A percentile compares a stretch with the other conserved stretches of the same genome.
Evolutionary conservation across 2,329 filamentous ascomycete species (phyloP).

Genomic region (Microcera coccophila): DNA sequence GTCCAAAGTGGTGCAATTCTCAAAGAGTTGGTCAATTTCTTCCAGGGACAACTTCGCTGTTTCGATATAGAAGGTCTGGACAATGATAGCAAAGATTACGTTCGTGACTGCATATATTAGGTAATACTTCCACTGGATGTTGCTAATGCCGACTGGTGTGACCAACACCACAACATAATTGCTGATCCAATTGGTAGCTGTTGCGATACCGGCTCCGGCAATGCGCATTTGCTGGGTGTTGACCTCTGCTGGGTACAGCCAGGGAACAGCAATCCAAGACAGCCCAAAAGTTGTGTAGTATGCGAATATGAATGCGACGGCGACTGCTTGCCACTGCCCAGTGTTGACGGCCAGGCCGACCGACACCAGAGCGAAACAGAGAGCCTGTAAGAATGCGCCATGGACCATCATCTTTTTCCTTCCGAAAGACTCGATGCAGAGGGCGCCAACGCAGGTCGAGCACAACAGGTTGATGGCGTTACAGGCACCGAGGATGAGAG

Average conservation of each 20-base stretch:
- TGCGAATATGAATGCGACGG: slow-evolving; percentile 15
- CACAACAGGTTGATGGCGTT: slow-evolving; percentile 5
- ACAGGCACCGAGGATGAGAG: slow-evolving; percentile 8
- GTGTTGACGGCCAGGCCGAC: slow-evolving; percentile 1
- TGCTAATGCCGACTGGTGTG: background rate
- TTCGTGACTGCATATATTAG: background rate
- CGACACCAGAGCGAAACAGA: background rate
- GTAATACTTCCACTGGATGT: background rate
- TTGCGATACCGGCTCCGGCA: slow-evolving; percentile 19
- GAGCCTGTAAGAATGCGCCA: background rate
- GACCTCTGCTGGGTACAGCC: slow-evolving; percentile 34
- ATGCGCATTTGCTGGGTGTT: slow-evolving; percentile 33
- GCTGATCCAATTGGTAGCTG: slow-evolving; percentile 14
- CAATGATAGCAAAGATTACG: background rate
- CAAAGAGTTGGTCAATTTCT: background rate
- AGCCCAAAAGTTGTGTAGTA: slow-evolving; percentile 17
- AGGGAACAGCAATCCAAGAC: slow-evolving; percentile 20
- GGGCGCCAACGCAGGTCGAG: slow-evolving; percentile 4
- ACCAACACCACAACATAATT: background rate
- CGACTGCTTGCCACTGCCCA: too few relatives aligned
- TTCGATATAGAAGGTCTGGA: background rate
- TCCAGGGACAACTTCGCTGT: background rate
- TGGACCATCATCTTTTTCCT: slow-evolving; percentile 7
- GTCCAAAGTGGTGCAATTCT: too few relatives aligned
- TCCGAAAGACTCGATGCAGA: slow-evolving; percentile 5